Percentiles rank a stretch among this genome's conserved stretches.
Conservation (phyloP, 768 basidiomycete species). For the Pluteus cervinus region DNA sequence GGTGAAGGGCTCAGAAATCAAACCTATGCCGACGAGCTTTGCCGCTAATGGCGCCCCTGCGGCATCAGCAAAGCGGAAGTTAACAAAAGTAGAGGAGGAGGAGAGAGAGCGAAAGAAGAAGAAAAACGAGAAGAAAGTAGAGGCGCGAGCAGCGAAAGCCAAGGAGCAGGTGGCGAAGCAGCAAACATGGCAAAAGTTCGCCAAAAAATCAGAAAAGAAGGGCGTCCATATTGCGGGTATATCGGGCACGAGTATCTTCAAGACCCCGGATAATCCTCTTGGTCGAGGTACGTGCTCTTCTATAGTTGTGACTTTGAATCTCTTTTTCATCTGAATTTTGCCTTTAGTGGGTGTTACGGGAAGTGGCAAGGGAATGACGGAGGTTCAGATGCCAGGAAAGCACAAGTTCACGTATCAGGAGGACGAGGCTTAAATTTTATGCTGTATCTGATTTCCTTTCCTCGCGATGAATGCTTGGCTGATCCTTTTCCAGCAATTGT, state of each 20-base stretch:
- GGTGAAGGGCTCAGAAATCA: constrained; percentile 66
- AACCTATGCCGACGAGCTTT: constrained; percentile 58
- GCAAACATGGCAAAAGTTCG: constrained; percentile 90
- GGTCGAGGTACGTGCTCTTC: constrained; percentile 60
- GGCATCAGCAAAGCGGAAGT: constrained; percentile 67
- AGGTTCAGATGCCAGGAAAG: constrained; percentile 58
- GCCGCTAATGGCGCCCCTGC: constrained; percentile 33
- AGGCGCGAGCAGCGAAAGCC: constrained; percentile 76
- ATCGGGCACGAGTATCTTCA: constrained; percentile 87
- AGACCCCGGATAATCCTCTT: constrained; percentile 87
- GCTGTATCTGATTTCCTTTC: no score
- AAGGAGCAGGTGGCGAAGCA: constrained; percentile 85
- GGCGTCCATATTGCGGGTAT: constrained; percentile 87
- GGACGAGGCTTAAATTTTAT: no score
- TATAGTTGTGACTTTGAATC: constrained; percentile 6
- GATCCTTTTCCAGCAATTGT: no score
- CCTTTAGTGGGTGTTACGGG: constrained; percentile 82
- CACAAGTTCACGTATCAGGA: constrained; percentile 64
- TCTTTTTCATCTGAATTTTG: constrained; percentile 14
- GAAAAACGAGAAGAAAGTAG: constrained; percentile 92
- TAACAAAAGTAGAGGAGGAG: constrained; percentile 76
- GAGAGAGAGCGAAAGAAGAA: constrained; percentile 88
- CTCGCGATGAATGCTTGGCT: no score
- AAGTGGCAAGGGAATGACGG: constrained; percentile 86
- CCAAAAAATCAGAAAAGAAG: constrained; percentile 92